phyloP scores from a whole-genome alignment of 306 rosid genomes.

The Lagenaria siceraria region DNA sequence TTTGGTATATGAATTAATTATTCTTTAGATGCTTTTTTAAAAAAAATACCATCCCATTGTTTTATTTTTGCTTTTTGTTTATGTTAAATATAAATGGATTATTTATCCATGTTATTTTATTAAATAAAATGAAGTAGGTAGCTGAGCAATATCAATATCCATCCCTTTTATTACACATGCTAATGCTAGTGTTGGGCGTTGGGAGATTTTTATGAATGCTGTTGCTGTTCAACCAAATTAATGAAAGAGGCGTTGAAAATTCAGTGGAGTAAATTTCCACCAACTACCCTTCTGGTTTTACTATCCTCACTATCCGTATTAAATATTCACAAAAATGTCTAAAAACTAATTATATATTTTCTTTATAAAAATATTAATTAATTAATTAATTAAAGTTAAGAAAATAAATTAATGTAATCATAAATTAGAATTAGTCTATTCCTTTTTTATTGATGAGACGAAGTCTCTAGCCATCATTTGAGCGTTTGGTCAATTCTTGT shows the following conservation, averaged over 20 bases:
- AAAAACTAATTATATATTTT: no score
- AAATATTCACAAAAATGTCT: no score
- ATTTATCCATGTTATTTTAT: neutral
- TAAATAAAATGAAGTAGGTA: neutral
- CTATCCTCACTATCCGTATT: no score
- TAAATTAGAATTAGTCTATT: no score
- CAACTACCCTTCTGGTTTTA: no score
- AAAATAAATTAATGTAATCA: no score
- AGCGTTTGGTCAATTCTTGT: no score
- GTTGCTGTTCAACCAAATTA: neutral
- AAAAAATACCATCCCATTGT: neutral
- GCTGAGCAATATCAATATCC: neutral
- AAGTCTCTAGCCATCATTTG: no score
- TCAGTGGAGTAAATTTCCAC: no score
- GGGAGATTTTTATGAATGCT: neutral
- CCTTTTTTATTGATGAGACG: no score
- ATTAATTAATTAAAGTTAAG: no score
- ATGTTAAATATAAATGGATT: neutral
- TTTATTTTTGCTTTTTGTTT: neutral
- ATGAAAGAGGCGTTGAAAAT: neutral
- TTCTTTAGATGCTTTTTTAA: neutral
- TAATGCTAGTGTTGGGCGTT: neutral
- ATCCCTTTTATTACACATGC: neutral
- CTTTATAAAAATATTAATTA: no score
- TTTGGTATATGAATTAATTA: neutral